Evolutionary conservation across 164 flowering plant genomes (phyloP).

Genomic region (Echeveria elegans): DNA sequence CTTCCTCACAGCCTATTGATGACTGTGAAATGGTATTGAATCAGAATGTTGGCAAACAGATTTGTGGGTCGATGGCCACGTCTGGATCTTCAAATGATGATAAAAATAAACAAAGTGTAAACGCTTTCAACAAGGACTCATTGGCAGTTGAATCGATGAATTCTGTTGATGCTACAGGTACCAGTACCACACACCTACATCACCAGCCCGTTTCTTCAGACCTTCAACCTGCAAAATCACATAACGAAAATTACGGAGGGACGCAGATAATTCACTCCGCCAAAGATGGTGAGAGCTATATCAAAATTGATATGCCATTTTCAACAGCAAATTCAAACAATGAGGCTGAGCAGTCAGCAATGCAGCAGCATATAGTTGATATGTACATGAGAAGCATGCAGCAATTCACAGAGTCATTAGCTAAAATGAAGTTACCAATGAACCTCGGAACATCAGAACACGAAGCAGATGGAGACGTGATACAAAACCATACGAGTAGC

Average conservation of each 20-base stretch:
- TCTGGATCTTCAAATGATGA: not conserved
- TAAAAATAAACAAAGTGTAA: conserved; percentile 38
- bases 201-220: not conserved
- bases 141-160: conserved; percentile 19
- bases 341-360: conserved; percentile 60
- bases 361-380: conserved; percentile 86
- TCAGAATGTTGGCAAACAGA: conserved; percentile 28
- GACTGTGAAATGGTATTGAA: conserved; percentile 55
- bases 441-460: conserved; percentile 40
- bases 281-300: not conserved
- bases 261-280: not conserved
- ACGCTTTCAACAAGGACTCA: conserved; percentile 32
- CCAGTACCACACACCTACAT: conserved; percentile 12
- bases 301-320: conserved; percentile 16
- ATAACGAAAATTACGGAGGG: not conserved
- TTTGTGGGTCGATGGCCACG: conserved; percentile 35
- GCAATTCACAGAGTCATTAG: conserved; percentile 78
- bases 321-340: conserved; percentile 37
- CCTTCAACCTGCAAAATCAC: not conserved
- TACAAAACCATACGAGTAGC: conserved; percentile 25
- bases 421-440: conserved; percentile 91
- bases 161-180: conserved; percentile 21
- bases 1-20: conserved; percentile 27
- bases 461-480: conserved; percentile 26
- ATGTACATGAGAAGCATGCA: conserved; percentile 98